These are phyloP conservation scores for Elsinoe batatas DNA, from an alignment of 2,329 filamentous ascomycete species.

Conservation along the genomic window DNA sequence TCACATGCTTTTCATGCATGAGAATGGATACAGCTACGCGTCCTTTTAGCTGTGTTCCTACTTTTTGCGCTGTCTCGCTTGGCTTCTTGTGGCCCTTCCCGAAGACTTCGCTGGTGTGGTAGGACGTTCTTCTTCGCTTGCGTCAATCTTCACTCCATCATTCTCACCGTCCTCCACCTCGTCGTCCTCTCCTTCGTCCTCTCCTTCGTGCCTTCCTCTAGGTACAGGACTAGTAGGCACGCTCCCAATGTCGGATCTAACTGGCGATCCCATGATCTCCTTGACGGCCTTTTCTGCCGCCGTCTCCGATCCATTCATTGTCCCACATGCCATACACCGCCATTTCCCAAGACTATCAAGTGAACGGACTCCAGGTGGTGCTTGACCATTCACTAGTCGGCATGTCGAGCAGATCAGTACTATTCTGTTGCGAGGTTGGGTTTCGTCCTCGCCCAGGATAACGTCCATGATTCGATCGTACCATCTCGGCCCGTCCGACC, in stretches of 20 bases:
- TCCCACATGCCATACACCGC: constrained; percentile 78
- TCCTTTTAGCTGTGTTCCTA: not conserved
- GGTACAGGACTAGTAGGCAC: constrained; percentile 13
- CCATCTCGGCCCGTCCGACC: constrained; percentile 50
- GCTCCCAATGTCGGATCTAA: constrained; percentile 13
- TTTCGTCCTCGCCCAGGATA: constrained; percentile 90
- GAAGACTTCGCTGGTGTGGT: constrained; percentile 29
- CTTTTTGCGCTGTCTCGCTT: constrained; percentile 32
- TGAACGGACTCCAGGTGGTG: constrained; percentile 71
- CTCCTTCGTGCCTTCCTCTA: constrained; percentile 22
- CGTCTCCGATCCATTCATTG: constrained; percentile 71
- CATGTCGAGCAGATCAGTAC: constrained; percentile 76
- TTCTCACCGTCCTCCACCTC: constrained; percentile 16
- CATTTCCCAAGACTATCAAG: constrained; percentile 75
- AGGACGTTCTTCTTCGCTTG: constrained; percentile 19
- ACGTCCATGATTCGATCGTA: constrained; percentile 91
- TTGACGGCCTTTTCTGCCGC: constrained; percentile 64
- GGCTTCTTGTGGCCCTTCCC: constrained; percentile 26
- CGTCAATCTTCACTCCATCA: constrained; percentile 17
- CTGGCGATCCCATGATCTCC: constrained; percentile 39
- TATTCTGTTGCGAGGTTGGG: constrained; percentile 78
- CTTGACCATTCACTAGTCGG: constrained; percentile 87
- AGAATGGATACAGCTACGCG: constrained; percentile 16
- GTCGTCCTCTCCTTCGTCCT: constrained; percentile 17
- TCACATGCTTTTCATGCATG: not conserved